Conservation (phyloP, 306 rosid genomes). For the cucumber (Cucumis sativus) region DNA sequence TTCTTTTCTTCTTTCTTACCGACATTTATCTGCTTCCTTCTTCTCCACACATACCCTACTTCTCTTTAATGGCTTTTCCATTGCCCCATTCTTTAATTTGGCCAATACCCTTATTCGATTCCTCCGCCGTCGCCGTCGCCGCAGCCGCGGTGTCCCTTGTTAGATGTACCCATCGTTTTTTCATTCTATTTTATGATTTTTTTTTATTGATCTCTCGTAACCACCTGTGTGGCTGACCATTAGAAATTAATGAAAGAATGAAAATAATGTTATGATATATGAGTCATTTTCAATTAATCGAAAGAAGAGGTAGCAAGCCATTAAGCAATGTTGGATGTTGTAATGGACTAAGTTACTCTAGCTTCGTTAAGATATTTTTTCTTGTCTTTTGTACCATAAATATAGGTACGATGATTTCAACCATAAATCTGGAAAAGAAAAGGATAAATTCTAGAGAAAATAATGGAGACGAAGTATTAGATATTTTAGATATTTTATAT, state of each 20-base stretch:
- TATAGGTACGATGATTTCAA: too few relatives aligned
- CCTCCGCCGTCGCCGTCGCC: background rate
- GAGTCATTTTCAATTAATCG: background rate
- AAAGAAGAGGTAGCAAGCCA: background rate
- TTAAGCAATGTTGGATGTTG: background rate
- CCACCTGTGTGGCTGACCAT: background rate
- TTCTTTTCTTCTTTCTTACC: background rate
- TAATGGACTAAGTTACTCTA: background rate
- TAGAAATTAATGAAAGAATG: background rate
- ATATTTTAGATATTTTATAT: too few relatives aligned
- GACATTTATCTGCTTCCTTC: background rate
- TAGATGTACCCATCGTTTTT: background rate
- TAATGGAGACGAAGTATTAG: too few relatives aligned
- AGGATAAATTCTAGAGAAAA: too few relatives aligned
- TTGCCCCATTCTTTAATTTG: background rate
- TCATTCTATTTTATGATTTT: background rate
- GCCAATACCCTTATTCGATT: background rate
- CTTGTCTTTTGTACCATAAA: too few relatives aligned
- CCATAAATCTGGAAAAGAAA: too few relatives aligned
- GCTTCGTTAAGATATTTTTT: background rate
- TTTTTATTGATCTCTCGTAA: background rate
- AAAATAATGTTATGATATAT: background rate
- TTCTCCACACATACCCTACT: background rate
- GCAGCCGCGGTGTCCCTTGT: background rate
- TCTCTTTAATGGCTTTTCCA: background rate